Percentiles rank a stretch among this genome's conserved stretches.
These are phyloP conservation scores for Phytophthora pseudosyringae DNA, from an alignment of 352 stramenopile species.

Conservation along the genomic window DNA sequence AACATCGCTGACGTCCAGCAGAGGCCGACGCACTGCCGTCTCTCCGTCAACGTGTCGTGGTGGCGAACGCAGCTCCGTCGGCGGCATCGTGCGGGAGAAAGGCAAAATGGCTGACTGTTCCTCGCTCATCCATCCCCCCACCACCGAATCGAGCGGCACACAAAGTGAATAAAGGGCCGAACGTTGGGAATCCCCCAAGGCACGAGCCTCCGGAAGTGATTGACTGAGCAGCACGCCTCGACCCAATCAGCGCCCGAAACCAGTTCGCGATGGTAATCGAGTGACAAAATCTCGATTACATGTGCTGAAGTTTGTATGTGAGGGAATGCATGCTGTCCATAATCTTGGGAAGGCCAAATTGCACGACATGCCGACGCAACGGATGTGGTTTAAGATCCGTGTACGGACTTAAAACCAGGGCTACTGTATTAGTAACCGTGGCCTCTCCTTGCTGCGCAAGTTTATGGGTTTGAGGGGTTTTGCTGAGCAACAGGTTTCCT, in stretches of 20 bases:
- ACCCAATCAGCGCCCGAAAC: constrained; percentile 30
- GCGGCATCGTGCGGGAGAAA: constrained; percentile 22
- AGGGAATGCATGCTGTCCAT: too few species aligned
- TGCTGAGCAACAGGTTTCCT: too few species aligned
- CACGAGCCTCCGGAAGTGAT: constrained; percentile 39
- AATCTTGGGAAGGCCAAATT: too few species aligned
- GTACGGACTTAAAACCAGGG: too few species aligned
- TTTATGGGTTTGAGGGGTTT: too few species aligned
- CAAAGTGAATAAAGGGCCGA: constrained; percentile 1
- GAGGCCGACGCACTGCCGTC: constrained; percentile 12
- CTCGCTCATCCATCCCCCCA: constrained; percentile 12
- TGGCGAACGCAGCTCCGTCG: constrained; percentile 21
- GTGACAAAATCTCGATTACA: too few species aligned
- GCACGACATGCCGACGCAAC: too few species aligned
- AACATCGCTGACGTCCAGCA: constrained; percentile 13
- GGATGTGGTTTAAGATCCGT: too few species aligned
- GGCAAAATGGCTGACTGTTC: constrained; percentile 13
- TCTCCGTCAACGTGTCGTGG: constrained; percentile 2
- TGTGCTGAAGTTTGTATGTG: too few species aligned
- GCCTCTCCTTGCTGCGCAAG: too few species aligned
- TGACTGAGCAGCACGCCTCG: constrained; percentile 34
- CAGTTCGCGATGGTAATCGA: neutral
- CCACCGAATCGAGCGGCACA: constrained; percentile 22
- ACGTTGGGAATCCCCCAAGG: constrained; percentile 22
- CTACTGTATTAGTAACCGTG: too few species aligned